Conservation (phyloP, 1,139 yeast species). For the Wickerhamomyces sp. region DNA sequence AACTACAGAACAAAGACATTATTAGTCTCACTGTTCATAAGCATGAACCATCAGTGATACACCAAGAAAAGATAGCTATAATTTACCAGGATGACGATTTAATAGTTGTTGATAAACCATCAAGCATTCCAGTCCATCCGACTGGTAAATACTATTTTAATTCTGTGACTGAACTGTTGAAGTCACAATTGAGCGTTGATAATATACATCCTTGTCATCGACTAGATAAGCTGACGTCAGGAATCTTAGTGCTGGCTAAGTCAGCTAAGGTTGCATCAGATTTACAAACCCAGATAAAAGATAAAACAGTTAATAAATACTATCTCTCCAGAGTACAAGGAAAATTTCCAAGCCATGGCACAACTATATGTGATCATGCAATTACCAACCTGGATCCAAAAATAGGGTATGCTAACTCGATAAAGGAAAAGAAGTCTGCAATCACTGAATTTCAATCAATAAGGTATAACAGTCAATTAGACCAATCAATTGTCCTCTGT, state of each 20-base stretch:
- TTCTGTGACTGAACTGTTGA: constrained; percentile 77
- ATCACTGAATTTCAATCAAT: constrained; percentile 38
- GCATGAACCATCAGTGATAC: constrained; percentile 35
- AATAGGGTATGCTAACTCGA: constrained; percentile 70
- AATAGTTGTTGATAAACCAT: constrained; percentile 87
- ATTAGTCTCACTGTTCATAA: constrained; percentile 45
- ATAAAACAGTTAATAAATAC: constrained; percentile 57
- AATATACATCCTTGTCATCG: constrained; percentile 87
- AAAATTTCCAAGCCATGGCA: constrained; percentile 56
- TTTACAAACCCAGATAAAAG: constrained; percentile 68
- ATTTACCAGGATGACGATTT: constrained; percentile 35
- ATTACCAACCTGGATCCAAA: constrained; percentile 72
- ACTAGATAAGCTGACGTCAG: constrained; percentile 87
- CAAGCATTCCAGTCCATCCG: constrained; percentile 96
- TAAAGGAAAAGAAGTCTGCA: constrained; percentile 56
- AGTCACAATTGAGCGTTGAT: constrained; percentile 53
- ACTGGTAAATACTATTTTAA: constrained; percentile 89
- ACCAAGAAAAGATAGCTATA: constrained; percentile 12
- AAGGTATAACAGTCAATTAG: constrained; percentile 34
- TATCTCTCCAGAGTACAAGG: constrained; percentile 89
- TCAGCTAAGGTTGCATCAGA: constrained; percentile 75
- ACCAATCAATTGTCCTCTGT: constrained; percentile 66
- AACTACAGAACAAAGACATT: constrained; percentile 44
- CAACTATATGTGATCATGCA: constrained; percentile 60
- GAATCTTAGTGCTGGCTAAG: constrained; percentile 89